These are phyloP conservation scores for Dictyostelium citrinum DNA, from an alignment of 78 protist species.

Conservation along the genomic window DNA sequence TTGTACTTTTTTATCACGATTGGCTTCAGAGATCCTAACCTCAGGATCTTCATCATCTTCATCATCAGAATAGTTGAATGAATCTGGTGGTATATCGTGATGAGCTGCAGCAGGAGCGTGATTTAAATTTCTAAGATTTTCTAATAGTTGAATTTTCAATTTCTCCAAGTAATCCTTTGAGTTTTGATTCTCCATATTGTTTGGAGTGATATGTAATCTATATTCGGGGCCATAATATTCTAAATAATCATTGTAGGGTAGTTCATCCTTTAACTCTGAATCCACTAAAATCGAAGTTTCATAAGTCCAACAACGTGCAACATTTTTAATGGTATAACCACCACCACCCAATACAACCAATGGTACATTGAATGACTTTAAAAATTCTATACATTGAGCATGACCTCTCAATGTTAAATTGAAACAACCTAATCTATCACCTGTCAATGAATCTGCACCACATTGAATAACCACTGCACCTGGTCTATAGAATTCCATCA, in stretches of 20 bases:
- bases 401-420: slow-evolving; percentile 90
- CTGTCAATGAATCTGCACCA: slow-evolving; percentile 97
- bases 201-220: slow-evolving; percentile 81
- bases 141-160: slow-evolving; percentile 55
- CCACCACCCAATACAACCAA: slow-evolving; percentile 97
- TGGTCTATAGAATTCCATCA: slow-evolving; percentile 92
- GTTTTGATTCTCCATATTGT: slow-evolving; percentile 70
- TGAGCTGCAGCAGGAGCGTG: slow-evolving; percentile 73
- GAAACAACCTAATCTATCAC: slow-evolving; percentile 98
- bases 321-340: slow-evolving; percentile 95
- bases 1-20: slow-evolving; percentile 25
- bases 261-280: slow-evolving; percentile 63
- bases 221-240: slow-evolving; percentile 97
- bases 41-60: slow-evolving; percentile 56
- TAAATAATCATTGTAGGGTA: slow-evolving; percentile 96
- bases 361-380: slow-evolving; percentile 90
- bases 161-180: slow-evolving; percentile 70
- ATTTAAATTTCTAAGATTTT: slow-evolving; percentile 33
- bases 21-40: slow-evolving; percentile 20
- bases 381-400: slow-evolving; percentile 51
- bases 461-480: slow-evolving; percentile 97
- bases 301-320: slow-evolving; percentile 97
- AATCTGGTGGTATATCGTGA: slow-evolving; percentile 75
- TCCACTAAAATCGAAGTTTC: slow-evolving; percentile 80
- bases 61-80: slow-evolving; percentile 33